Conservation (phyloP, 805 yeast species). For the Starmera quercuum region DNA sequence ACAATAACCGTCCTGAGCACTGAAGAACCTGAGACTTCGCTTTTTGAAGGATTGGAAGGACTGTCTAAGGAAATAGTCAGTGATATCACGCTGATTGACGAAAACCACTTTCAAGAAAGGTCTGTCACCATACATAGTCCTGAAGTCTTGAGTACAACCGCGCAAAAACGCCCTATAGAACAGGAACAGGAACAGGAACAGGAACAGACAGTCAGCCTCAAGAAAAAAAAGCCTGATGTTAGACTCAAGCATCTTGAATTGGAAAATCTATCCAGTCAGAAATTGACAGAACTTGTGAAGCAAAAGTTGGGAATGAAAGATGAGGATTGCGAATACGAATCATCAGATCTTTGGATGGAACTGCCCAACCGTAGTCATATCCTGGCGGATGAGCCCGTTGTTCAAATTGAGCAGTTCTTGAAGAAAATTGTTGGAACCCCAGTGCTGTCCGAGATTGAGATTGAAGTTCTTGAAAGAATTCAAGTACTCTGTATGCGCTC, state of each 20-base stretch:
- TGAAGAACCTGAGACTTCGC: not conserved
- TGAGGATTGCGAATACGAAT: slow-evolving; percentile 18
- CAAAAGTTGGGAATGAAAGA: slow-evolving; percentile 16
- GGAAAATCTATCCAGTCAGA: slow-evolving; percentile 6
- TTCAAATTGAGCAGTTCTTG: slow-evolving; percentile 16
- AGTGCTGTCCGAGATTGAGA: slow-evolving; percentile 9
- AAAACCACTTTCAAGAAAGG: not conserved
- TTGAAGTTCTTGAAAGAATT: slow-evolving; percentile 23
- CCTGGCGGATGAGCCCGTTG: slow-evolving; percentile 13
- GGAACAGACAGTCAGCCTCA: slow-evolving; percentile 1
- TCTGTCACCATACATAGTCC: not conserved
- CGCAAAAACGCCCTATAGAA: too few species aligned
- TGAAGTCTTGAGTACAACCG: not conserved
- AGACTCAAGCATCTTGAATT: slow-evolving; percentile 10
- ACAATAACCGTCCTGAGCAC: not conserved
- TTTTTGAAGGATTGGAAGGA: not conserved
- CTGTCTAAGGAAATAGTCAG: not conserved
- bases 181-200: not conserved
- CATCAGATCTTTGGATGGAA: slow-evolving; percentile 18
- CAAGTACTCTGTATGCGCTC: slow-evolving; percentile 23
- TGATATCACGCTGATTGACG: not conserved
- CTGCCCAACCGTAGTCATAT: slow-evolving; percentile 13
- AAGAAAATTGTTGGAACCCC: slow-evolving; percentile 10
- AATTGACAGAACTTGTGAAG: slow-evolving; percentile 5
- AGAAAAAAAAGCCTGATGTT: slow-evolving; percentile 12